Percentiles rank a stretch among this genome's conserved stretches.
Conservation (phyloP, 2,329 filamentous ascomycete genomes). For the Colletotrichum tamarilloi region DNA sequence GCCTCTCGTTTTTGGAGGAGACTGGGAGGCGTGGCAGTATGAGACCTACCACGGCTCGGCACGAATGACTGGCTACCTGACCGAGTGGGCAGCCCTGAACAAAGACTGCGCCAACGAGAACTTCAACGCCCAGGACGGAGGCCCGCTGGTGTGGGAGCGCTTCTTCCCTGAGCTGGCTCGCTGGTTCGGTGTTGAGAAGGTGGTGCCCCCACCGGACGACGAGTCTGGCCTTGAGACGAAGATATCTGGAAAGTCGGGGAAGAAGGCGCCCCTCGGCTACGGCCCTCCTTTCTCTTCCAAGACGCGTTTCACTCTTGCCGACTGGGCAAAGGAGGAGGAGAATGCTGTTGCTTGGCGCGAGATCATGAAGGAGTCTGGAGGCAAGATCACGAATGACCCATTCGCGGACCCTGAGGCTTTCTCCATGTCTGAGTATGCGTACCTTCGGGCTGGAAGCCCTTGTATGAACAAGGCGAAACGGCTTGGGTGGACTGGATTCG, state of each 20-base stretch:
- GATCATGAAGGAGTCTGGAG: background rate
- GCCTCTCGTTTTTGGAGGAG: conserved; percentile 9
- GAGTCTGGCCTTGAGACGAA: background rate
- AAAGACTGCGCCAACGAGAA: conserved; percentile 1
- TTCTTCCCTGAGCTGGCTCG: background rate
- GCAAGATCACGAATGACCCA: background rate
- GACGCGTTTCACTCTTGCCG: background rate
- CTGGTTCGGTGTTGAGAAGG: conserved; percentile 12
- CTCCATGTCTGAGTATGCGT: background rate
- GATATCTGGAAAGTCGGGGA: background rate
- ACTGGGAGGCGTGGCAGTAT: conserved; percentile 20
- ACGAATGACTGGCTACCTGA: conserved; percentile 10
- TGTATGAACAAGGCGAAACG: conserved; percentile 12
- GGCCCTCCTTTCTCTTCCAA: conserved; percentile 3
- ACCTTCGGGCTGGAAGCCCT: background rate
- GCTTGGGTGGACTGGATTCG: conserved; percentile 1
- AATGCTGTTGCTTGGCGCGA: background rate
- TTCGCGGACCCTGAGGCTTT: background rate
- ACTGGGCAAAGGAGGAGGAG: background rate
- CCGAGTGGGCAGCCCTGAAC: conserved; percentile 7
- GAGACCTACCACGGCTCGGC: conserved; percentile 7
- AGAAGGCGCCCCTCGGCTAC: conserved; percentile 3
- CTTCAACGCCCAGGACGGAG: conserved; percentile 17
- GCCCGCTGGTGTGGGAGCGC: conserved; percentile 4
- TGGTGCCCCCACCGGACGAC: conserved; percentile 1